Conservation (phyloP, 73 alveolate genomes). For the Symbiodinium natans region DNA sequence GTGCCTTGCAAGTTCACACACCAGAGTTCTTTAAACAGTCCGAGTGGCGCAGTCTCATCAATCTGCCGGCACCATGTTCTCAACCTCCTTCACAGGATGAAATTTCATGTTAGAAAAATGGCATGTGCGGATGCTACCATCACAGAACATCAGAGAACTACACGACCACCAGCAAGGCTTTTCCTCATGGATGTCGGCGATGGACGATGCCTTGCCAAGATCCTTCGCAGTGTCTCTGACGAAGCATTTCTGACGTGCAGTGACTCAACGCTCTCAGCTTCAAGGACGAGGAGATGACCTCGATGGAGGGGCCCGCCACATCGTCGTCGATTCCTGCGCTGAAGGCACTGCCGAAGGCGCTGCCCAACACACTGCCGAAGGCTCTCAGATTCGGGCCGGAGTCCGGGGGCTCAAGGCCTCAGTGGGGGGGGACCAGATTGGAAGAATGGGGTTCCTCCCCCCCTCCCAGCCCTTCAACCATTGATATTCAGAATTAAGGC, state of each 20-base stretch:
- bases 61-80: constrained; percentile 3
- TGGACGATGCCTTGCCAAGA: constrained; percentile 5
- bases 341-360: too few relatives aligned
- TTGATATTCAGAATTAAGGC: too few relatives aligned
- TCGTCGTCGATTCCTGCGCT: constrained; percentile 7
- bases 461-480: too few relatives aligned
- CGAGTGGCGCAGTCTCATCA: too few relatives aligned
- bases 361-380: too few relatives aligned
- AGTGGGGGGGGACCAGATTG: neutral
- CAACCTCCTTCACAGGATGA: neutral
- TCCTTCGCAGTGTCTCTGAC: neutral
- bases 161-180: neutral
- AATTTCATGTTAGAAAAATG: neutral
- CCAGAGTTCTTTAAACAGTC: too few relatives aligned
- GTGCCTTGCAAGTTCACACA: too few relatives aligned
- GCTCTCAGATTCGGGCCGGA: neutral
- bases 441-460: neutral
- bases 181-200: neutral
- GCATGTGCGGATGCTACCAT: too few relatives aligned
- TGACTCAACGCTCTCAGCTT: too few relatives aligned
- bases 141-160: too few relatives aligned
- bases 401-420: neutral
- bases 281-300: neutral
- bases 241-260: too few relatives aligned
- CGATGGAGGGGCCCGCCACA: constrained; percentile 2